A percentile compares a stretch with the other conserved stretches of the same genome.
These are phyloP conservation scores for Panus rudis DNA, from an alignment of 768 basidiomycete species.

Conservation along the genomic window DNA sequence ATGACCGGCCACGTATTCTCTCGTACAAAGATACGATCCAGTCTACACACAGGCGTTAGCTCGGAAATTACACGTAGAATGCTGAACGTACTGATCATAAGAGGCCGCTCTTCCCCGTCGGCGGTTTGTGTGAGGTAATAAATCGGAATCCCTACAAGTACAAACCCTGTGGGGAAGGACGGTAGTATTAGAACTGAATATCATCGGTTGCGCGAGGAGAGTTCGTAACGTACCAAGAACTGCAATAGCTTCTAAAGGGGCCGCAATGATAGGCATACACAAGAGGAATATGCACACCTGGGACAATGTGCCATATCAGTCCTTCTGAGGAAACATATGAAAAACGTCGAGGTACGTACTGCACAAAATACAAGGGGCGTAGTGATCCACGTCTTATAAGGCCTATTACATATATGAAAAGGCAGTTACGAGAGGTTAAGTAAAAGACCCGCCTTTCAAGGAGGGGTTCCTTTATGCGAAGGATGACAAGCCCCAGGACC, in stretches of 20 bases:
- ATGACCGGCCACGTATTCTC: constrained; percentile 44
- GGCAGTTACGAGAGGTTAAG: background rate
- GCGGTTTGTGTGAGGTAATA: constrained; percentile 70
- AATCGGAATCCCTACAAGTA: constrained; percentile 71
- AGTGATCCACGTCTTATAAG: constrained; percentile 87
- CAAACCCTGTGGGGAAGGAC: constrained; percentile 76
- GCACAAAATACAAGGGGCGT: constrained; percentile 89
- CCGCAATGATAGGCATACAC: constrained; percentile 91
- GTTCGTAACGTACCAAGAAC: constrained; percentile 60
- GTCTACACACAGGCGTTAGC: constrained; percentile 22
- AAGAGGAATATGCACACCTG: constrained; percentile 86
- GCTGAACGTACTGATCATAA: constrained; percentile 20
- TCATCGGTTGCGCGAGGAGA: constrained; percentile 1
- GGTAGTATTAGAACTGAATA: background rate
- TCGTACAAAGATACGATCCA: constrained; percentile 36
- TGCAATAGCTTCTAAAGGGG: constrained; percentile 80
- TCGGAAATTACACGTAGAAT: background rate
- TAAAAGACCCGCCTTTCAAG: constrained; percentile 55
- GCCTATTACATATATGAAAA: constrained; percentile 39
- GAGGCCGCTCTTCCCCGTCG: constrained; percentile 29
- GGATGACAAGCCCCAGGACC: constrained; percentile 83
- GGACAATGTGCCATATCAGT: constrained; percentile 1
- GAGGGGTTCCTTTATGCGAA: constrained; percentile 86
- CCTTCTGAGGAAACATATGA: background rate
- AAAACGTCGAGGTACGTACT: constrained; percentile 35